Evolutionary conservation across 2,329 filamentous ascomycete genomes (phyloP).

Genomic region (Neonectria sp.): DNA sequence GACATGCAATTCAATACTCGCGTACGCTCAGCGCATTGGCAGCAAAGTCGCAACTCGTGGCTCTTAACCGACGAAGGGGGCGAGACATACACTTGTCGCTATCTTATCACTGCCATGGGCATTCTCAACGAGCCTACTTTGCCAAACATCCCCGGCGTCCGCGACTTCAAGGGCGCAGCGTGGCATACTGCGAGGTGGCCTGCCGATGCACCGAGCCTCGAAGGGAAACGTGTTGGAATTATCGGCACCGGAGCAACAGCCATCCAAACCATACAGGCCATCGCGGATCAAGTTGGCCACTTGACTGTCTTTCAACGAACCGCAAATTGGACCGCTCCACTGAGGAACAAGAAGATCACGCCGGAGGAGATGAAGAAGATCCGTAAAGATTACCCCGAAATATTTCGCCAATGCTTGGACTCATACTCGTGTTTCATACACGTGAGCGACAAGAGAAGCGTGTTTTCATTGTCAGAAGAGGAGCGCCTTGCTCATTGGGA

Average conservation of each 20-base stretch:
- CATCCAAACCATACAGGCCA: conserved; percentile 34
- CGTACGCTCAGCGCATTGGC: conserved; percentile 52
- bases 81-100: conserved; percentile 43
- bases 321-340: conserved; percentile 32
- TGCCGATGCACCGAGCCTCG: conserved; percentile 13
- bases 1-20: conserved; percentile 59
- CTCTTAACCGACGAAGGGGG: conserved; percentile 43
- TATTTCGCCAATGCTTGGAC: conserved; percentile 38
- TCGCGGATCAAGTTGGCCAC: conserved; percentile 27
- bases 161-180: conserved; percentile 24
- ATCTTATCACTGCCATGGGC: conserved; percentile 48
- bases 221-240: conserved; percentile 30
- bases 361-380: conserved; percentile 40
- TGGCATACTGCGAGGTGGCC: conserved; percentile 37
- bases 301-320: conserved; percentile 33
- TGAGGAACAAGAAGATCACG: conserved; percentile 34
- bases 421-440: conserved; percentile 46
- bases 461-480: conserved; percentile 47
- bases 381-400: conserved; percentile 38
- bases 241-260: conserved; percentile 33
- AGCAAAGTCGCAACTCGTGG: conserved; percentile 51
- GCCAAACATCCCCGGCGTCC: conserved; percentile 52
- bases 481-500: conserved; percentile 46
- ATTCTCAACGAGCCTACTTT: conserved; percentile 51
- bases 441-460: conserved; percentile 22